phyloP scores from a whole-genome alignment of 2,329 filamentous ascomycete genomes.

The Hypoxylon sp. region DNA sequence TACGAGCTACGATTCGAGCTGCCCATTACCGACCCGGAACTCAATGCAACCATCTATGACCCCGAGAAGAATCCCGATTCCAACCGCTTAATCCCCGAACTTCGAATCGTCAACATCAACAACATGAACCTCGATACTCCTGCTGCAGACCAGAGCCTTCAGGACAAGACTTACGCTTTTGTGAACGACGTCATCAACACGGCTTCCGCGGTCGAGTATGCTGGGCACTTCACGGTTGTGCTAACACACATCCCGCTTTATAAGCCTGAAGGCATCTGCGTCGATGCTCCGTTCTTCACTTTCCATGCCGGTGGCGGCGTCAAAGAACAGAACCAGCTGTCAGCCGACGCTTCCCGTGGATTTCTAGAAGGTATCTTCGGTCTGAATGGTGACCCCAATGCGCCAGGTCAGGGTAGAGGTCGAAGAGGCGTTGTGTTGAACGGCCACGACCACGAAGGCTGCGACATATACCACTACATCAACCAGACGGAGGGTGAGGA shows the following conservation, averaged over 20 bases:
- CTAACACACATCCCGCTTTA: constrained; percentile 93
- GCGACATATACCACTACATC: constrained; percentile 88
- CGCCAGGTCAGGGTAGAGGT: constrained; percentile 73
- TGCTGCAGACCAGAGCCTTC: constrained; percentile 75
- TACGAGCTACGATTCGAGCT: constrained; percentile 86
- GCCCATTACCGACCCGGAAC: constrained; percentile 60
- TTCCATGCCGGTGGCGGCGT: constrained; percentile 83
- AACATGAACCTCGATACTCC: constrained; percentile 94
- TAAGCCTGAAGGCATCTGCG: constrained; percentile 85
- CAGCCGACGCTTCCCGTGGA: constrained; percentile 76
- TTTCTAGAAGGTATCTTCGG: constrained; percentile 90
- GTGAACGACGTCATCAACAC: constrained; percentile 77
- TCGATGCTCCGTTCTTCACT: constrained; percentile 85
- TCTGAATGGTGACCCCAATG: constrained; percentile 74
- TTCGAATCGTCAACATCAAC: constrained; percentile 90
- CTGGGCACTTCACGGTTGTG: constrained; percentile 82
- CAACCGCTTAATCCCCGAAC: constrained; percentile 70
- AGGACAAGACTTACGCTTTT: constrained; percentile 83
- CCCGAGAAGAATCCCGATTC: constrained; percentile 62
- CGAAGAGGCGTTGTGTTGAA: constrained; percentile 86
- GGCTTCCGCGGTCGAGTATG: constrained; percentile 71
- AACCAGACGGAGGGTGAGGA: constrained; percentile 69
- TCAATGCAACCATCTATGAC: constrained; percentile 61
- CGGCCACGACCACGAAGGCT: constrained; percentile 95
- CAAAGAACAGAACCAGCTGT: constrained; percentile 92